phyloP scores from a whole-genome alignment of 371 early-diverging fungal genomes.

The Lichtheimia corymbifera region DNA sequence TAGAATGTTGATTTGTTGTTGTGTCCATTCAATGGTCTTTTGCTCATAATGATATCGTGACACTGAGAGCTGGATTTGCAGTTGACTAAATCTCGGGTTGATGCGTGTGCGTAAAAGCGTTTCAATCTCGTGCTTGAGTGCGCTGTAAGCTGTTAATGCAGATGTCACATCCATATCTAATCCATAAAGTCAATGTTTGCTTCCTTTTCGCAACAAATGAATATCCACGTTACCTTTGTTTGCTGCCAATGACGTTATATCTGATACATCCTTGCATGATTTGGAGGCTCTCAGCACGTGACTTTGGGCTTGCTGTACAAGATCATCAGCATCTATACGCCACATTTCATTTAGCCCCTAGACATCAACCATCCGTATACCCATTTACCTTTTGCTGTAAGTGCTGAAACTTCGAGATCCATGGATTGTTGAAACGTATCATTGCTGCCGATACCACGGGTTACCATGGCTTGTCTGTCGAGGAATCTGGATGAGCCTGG shows the following conservation, averaged over 20 bases:
- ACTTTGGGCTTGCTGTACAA: conserved; percentile 24
- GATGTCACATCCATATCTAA: conserved; percentile 19
- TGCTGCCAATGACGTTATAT: conserved; percentile 27
- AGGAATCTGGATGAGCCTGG: conserved; percentile 42
- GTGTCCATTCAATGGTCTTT: conserved; percentile 46
- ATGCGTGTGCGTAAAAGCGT: conserved; percentile 35
- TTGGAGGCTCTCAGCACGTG: conserved; percentile 29
- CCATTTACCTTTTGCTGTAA: conserved; percentile 6
- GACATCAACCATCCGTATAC: not conserved
- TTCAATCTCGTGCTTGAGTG: conserved; percentile 41
- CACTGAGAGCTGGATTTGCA: conserved; percentile 33
- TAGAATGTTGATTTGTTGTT: conserved; percentile 37
- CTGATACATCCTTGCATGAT: conserved; percentile 21
- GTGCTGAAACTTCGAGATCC: conserved; percentile 5
- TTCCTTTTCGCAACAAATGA: no score
- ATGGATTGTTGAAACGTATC: conserved; percentile 7
- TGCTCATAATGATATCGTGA: conserved; percentile 40
- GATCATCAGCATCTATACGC: conserved; percentile 23
- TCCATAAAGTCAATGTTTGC: no score
- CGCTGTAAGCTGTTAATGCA: conserved; percentile 35
- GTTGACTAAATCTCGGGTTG: conserved; percentile 36
- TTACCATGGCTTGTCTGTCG: conserved; percentile 38
- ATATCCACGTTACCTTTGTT: conserved; percentile 13
- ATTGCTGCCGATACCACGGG: conserved; percentile 18
- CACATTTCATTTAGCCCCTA: not conserved